Base-by-base conservation (phyloP, 768 basidiomycete genomes). In the Trametes villosa region DNA sequence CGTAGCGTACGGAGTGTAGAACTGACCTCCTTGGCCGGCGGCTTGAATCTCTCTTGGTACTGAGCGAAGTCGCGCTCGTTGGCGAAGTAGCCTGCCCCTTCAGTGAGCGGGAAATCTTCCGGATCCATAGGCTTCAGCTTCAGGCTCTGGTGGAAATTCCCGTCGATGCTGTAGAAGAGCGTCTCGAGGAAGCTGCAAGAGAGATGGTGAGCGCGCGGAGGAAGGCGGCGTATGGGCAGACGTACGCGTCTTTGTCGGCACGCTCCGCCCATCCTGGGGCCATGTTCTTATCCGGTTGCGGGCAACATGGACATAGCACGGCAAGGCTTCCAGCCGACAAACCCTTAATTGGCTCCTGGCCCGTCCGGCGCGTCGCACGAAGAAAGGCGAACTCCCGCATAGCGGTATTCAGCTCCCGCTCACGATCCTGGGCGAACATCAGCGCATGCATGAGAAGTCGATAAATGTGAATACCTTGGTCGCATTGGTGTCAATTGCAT, bases 271-370 rank as follows among this genome's bases (percentile, higher is more conserved):
- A 70, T 13, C 53, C 62, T 7, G 40, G 24, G 3, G 66, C 64
- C 20, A 69, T 38, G 53, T 69, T 72, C 1, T n/a, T 20, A 0
- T 49, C 51, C 13, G 67, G 67, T 13, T 64, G 55, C 9, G 71
- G 70, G 42, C 71, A 72, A 0, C 65, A 62, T 2, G 65, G 69
- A 53, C 69, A 72, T 13, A 34, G 20, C 5, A 70, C 20, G 3
- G 58, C 64, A 0, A 69, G 56, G 13, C 40, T 38, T 7, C 68
- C 68, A 3, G 49, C 26, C 26, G 33, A 7, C 20, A 58, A 22
- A 29, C 40, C 29, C 9, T 24, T 26, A 1, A 5, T 1, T 2
- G 57, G 57, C 12, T 12, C 27, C 9, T 38, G n/a, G 15, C 40
- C 57, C 6, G 57, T 48, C 2, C 57, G 57, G 27, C 38, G 48